These are phyloP conservation scores for Hyphodiscus hymeniophilus DNA, from an alignment of 495 filamentous ascomycete genomes.

Conservation along the genomic window DNA sequence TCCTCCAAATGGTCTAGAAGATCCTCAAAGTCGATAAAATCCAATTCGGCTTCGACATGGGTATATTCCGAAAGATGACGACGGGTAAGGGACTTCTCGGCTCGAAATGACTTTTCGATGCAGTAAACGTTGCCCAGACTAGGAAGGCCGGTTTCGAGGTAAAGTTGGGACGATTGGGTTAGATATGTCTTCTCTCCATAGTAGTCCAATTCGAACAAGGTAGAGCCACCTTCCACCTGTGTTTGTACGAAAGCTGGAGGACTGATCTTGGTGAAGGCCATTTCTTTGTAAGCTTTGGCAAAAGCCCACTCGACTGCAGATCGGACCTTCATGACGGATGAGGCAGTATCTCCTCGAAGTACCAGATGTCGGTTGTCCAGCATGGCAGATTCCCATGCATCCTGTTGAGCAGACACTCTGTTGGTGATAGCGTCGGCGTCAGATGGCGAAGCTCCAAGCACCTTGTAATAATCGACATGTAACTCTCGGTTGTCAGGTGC, in stretches of 20 bases:
- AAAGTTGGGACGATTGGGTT: slow-evolving; percentile 95
- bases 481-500: slow-evolving; percentile 87
- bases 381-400: slow-evolving; percentile 62
- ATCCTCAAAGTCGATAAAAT: slow-evolving; percentile 91
- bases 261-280: slow-evolving; percentile 74
- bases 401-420: slow-evolving; percentile 68
- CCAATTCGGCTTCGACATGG: slow-evolving; percentile 93
- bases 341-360: slow-evolving; percentile 80
- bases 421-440: slow-evolving; percentile 93
- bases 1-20: slow-evolving; percentile 86
- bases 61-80: slow-evolving; percentile 96
- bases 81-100: slow-evolving; percentile 89
- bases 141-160: slow-evolving; percentile 91
- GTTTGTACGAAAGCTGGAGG: slow-evolving; percentile 98
- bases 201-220: slow-evolving; percentile 90
- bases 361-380: slow-evolving; percentile 89
- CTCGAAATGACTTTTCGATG: slow-evolving; percentile 97
- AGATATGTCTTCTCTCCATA: slow-evolving; percentile 91
- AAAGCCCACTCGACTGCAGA: slow-evolving; percentile 79
- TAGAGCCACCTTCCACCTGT: slow-evolving; percentile 92
- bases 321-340: slow-evolving; percentile 86
- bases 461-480: slow-evolving; percentile 86
- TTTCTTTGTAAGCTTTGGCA: slow-evolving; percentile 69
- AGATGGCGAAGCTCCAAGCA: slow-evolving; percentile 76
- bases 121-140: slow-evolving; percentile 93